phyloP scores from a whole-genome alignment of 176 grass and related monocot genomes.

The Miscanthus lutarioriparius region DNA sequence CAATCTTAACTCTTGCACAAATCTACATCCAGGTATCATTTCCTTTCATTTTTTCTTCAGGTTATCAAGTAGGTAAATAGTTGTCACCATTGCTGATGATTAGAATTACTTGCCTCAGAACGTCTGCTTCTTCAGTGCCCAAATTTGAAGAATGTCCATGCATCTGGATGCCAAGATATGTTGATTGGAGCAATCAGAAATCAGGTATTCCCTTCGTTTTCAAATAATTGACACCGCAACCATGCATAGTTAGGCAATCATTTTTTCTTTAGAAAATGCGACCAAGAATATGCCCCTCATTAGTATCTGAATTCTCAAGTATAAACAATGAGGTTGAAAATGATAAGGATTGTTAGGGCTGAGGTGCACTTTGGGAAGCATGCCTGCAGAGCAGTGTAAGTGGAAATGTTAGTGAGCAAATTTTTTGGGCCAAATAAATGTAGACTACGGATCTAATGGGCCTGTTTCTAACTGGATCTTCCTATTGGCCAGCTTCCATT shows the following conservation, averaged over 20 bases:
- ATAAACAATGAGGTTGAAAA: background rate
- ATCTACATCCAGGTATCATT: conserved; percentile 83
- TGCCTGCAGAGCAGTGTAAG: background rate
- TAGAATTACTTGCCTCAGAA: conserved; percentile 51
- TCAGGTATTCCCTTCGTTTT: conserved; percentile 53
- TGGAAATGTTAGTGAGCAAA: background rate
- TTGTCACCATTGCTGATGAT: conserved; percentile 17
- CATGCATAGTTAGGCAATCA: background rate
- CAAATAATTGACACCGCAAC: background rate
- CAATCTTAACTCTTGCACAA: conserved; percentile 92
- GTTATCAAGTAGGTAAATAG: conserved; percentile 3
- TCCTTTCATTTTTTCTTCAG: conserved; percentile 16
- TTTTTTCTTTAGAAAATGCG: background rate
- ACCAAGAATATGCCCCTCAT: background rate
- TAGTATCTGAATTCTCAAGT: background rate
- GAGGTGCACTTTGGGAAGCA: background rate
- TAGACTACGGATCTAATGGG: conserved; percentile 7
- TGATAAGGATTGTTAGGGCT: background rate
- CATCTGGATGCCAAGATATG: conserved; percentile 90
- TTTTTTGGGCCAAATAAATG: background rate
- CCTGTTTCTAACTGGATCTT: conserved; percentile 17
- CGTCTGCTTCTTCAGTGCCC: conserved; percentile 90
- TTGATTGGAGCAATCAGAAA: conserved; percentile 91
- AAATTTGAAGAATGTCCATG: conserved; percentile 83
- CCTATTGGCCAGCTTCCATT: conserved; percentile 2